phyloP scores from a whole-genome alignment of 495 filamentous ascomycete species.

The Aspergillus sparsus region DNA sequence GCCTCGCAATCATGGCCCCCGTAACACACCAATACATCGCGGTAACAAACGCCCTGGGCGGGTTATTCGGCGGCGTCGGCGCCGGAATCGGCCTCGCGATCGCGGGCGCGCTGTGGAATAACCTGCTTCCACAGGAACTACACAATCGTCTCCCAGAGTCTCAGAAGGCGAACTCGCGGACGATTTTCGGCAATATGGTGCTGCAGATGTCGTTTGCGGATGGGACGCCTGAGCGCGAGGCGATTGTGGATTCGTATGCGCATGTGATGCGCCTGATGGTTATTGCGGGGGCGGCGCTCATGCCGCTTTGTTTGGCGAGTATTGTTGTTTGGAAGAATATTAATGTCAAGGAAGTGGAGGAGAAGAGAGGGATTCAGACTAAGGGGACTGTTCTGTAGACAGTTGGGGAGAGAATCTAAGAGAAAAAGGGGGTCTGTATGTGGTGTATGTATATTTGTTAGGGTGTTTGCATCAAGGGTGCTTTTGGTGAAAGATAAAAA shows the following conservation, averaged over 20 bases:
- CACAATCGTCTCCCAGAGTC: slow-evolving; percentile 52
- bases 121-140: slow-evolving; percentile 56
- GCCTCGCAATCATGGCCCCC: slow-evolving; percentile 66
- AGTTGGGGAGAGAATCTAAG: no score
- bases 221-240: slow-evolving; percentile 49
- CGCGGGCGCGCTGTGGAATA: slow-evolving; percentile 63
- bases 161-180: slow-evolving; percentile 31
- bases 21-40: slow-evolving; percentile 63
- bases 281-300: slow-evolving; percentile 45
- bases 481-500: no score
- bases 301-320: slow-evolving; percentile 42
- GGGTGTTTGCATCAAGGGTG: background rate
- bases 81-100: slow-evolving; percentile 62
- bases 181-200: slow-evolving; percentile 51
- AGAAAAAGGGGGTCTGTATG: no score
- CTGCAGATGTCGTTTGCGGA: slow-evolving; percentile 51
- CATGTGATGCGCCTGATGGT: slow-evolving; percentile 56
- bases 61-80: slow-evolving; percentile 61
- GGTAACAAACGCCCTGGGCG: slow-evolving; percentile 59
- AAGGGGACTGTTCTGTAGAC: slow-evolving; percentile 18
- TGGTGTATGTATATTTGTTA: background rate
- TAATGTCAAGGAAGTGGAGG: slow-evolving; percentile 48
- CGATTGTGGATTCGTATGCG: slow-evolving; percentile 56
- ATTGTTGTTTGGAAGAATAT: slow-evolving; percentile 54
- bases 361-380: slow-evolving; percentile 20